Conservation (phyloP, 306 rosid species). For the Cicer bijugum region DNA sequence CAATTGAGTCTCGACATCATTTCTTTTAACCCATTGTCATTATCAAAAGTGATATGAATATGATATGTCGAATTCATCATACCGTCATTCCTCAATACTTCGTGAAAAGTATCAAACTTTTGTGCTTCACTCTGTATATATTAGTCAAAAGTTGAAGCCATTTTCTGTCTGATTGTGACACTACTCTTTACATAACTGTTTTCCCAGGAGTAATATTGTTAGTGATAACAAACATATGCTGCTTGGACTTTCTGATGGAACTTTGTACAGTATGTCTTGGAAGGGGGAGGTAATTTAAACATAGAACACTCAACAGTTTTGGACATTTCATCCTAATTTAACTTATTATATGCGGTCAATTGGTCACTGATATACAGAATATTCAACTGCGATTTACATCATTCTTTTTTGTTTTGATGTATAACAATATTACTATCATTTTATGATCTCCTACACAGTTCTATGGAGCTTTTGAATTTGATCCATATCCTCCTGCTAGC, state of each 20-base stretch:
- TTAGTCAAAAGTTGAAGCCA: slow-evolving; percentile 40
- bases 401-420: slow-evolving; percentile 29
- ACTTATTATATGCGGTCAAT: slow-evolving; percentile 26
- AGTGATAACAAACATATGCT: slow-evolving; percentile 81
- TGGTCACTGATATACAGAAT: slow-evolving; percentile 29
- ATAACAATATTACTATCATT: slow-evolving; percentile 35
- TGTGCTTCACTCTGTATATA: slow-evolving; percentile 26
- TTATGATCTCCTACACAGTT: slow-evolving; percentile 69
- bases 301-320: slow-evolving; percentile 30
- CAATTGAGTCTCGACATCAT: slow-evolving; percentile 23
- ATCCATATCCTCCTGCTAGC: slow-evolving; percentile 55
- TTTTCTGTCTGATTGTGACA: slow-evolving; percentile 45
- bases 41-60: not conserved
- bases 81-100: slow-evolving; percentile 32
- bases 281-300: slow-evolving; percentile 85
- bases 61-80: slow-evolving; percentile 18
- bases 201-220: slow-evolving; percentile 87
- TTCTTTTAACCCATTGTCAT: slow-evolving; percentile 14
- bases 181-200: slow-evolving; percentile 36
- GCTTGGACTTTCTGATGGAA: slow-evolving; percentile 92
- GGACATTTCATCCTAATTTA: slow-evolving; percentile 34
- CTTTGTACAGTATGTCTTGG: slow-evolving; percentile 88
- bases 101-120: slow-evolving; percentile 13
- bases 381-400: slow-evolving; percentile 34
- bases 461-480: slow-evolving; percentile 77